phyloP scores from a whole-genome alignment of 116 monocot genomes.

The Zostera marina region DNA sequence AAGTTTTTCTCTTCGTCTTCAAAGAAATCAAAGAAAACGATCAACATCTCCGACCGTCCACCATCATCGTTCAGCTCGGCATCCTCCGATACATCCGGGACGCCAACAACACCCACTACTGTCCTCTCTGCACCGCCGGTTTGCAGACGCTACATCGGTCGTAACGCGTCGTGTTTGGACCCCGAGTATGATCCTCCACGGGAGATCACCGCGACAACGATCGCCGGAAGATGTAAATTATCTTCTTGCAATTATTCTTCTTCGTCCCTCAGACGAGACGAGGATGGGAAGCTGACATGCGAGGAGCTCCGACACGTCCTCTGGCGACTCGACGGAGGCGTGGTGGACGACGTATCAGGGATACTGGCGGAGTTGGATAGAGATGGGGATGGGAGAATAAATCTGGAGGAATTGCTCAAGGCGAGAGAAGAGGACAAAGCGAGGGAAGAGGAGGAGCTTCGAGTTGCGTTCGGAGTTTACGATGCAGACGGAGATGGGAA shows the following conservation, averaged over 20 bases:
- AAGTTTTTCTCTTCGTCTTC: neutral
- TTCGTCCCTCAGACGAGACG: constrained; percentile 1
- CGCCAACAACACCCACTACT: constrained; percentile 1
- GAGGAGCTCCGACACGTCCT: constrained; percentile 40
- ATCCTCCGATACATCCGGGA: constrained; percentile 2
- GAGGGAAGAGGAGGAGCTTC: constrained; percentile 36
- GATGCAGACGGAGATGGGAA: constrained; percentile 75
- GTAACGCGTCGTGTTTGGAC: constrained; percentile 17
- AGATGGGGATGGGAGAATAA: constrained; percentile 29
- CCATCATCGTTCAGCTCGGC: constrained; percentile 11
- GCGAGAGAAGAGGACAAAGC: neutral
- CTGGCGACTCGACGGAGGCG: constrained; percentile 17
- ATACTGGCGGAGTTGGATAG: constrained; percentile 33
- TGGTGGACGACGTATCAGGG: constrained; percentile 27
- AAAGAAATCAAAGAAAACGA: constrained; percentile 5
- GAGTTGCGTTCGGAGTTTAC: constrained; percentile 61
- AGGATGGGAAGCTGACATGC: constrained; percentile 17
- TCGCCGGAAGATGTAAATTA: neutral
- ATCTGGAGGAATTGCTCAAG: constrained; percentile 17
- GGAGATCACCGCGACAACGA: neutral
- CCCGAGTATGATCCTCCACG: constrained; percentile 11
- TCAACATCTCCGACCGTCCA: constrained; percentile 1
- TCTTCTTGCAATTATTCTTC: neutral
- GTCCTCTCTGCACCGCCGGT: constrained; percentile 5
- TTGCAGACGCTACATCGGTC: constrained; percentile 9